These are phyloP conservation scores for Intubia oerlemansii DNA, from an alignment of 2,329 filamentous ascomycete genomes.

Conservation along the genomic window DNA sequence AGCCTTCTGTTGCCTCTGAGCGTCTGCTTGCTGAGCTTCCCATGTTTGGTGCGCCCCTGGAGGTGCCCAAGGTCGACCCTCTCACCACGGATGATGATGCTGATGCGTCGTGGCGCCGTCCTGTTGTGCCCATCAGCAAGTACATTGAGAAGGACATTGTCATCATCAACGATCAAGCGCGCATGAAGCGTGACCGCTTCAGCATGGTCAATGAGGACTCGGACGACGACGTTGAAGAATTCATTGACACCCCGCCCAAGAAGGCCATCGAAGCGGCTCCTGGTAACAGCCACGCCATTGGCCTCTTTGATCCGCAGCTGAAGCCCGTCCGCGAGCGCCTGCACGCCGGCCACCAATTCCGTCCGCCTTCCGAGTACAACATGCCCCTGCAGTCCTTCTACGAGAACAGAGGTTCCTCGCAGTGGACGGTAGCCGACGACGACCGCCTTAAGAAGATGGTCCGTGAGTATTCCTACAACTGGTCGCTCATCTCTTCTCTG, in stretches of 20 bases:
- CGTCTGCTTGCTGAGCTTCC: slow-evolving; percentile 64
- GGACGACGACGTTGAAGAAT: slow-evolving; percentile 15
- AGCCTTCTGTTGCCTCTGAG: slow-evolving; percentile 53
- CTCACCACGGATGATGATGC: slow-evolving; percentile 37
- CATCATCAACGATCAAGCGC: slow-evolving; percentile 41
- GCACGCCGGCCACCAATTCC: slow-evolving; percentile 79
- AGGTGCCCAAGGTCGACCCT: slow-evolving; percentile 34
- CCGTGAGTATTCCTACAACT: slow-evolving; percentile 90
- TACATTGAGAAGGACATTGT: slow-evolving; percentile 66
- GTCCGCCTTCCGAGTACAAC: slow-evolving; percentile 71
- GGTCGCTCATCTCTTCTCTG: slow-evolving; percentile 79
- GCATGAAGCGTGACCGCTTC: slow-evolving; percentile 62
- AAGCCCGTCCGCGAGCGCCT: slow-evolving; percentile 76
- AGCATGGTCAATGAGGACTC: slow-evolving; percentile 50
- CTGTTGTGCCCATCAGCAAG: slow-evolving; percentile 69
- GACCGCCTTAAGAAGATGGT: slow-evolving; percentile 72
- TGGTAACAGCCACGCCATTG: slow-evolving; percentile 25
- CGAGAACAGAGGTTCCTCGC: slow-evolving; percentile 65
- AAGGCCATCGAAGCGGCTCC: background rate
- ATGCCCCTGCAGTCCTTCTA: slow-evolving; percentile 89
- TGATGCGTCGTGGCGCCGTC: slow-evolving; percentile 51
- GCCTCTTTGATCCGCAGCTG: slow-evolving; percentile 75
- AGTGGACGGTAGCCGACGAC: slow-evolving; percentile 81
- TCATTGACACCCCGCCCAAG: slow-evolving; percentile 12
- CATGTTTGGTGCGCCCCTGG: slow-evolving; percentile 47